Conservation (phyloP, 176 grass and related monocot species). For the Avena sativa region DNA sequence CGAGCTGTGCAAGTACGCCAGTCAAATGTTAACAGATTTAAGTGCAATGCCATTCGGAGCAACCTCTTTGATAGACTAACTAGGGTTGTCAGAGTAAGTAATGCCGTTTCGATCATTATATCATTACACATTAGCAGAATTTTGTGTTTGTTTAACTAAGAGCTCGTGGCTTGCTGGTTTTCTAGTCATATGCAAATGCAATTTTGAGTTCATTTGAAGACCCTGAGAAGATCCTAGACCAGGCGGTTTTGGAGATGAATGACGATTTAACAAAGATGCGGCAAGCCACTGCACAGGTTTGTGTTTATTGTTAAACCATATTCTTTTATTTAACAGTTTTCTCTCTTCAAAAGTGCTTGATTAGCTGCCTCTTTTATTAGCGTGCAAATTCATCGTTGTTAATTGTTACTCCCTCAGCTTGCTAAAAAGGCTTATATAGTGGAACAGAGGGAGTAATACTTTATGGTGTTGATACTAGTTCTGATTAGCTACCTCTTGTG, state of each 20-base stretch:
- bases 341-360: neutral
- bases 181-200: slow-evolving; percentile 93
- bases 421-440: too few relatives aligned
- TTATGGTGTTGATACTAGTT: neutral
- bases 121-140: neutral
- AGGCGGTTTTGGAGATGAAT: slow-evolving; percentile 97
- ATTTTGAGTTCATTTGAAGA: slow-evolving; percentile 91
- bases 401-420: too few relatives aligned
- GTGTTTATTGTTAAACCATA: slow-evolving; percentile 1
- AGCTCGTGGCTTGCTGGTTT: slow-evolving; percentile 28
- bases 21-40: slow-evolving; percentile 63
- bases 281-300: slow-evolving; percentile 97
- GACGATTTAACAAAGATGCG: slow-evolving; percentile 99
- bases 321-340: neutral
- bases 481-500: neutral
- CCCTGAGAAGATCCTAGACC: slow-evolving; percentile 98
- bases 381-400: neutral
- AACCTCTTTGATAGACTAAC: slow-evolving; percentile 91
- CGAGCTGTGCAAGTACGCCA: slow-evolving; percentile 53
- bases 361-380: neutral
- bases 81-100: slow-evolving; percentile 83
- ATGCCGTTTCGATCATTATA: slow-evolving; percentile 11
- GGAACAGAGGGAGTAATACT: too few relatives aligned
- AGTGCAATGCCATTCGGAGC: slow-evolving; percentile 74
- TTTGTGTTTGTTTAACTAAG: slow-evolving; percentile 31